Conservation (phyloP, 1,284 basidiomycete genomes). For the Cerioporus squamosus region DNA sequence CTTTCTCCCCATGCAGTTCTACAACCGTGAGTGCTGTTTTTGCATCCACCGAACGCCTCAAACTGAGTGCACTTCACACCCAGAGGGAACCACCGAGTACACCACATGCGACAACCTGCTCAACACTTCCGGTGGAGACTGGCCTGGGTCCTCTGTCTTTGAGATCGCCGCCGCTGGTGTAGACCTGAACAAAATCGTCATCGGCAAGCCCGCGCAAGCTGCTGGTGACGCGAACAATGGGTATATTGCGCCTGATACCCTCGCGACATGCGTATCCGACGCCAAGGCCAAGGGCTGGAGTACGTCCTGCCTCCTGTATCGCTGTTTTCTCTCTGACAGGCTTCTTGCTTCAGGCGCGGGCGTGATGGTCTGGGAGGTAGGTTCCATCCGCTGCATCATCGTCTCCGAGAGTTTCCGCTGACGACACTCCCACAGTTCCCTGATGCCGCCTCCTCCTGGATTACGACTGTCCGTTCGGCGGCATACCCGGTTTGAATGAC, state of each 20-base stretch:
- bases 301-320: constrained; percentile 34
- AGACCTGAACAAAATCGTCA: constrained; percentile 52
- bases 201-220: constrained; percentile 64
- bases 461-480: constrained; percentile 45
- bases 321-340: neutral
- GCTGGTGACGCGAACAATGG: constrained; percentile 59
- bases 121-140: constrained; percentile 52
- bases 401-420: neutral
- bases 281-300: constrained; percentile 63
- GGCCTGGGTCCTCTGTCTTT: constrained; percentile 58
- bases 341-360: constrained; percentile 47
- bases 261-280: constrained; percentile 57
- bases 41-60: neutral
- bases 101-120: constrained; percentile 60
- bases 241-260: constrained; percentile 53
- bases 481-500: constrained; percentile 43
- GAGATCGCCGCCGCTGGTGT: constrained; percentile 64
- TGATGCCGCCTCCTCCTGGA: constrained; percentile 53
- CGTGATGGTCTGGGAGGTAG: constrained; percentile 42
- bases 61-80: neutral
- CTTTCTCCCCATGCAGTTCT: constrained; percentile 46
- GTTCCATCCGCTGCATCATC: neutral
- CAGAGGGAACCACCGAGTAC: constrained; percentile 63
- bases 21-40: constrained; percentile 54
- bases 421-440: constrained; percentile 36